These are phyloP conservation scores for Podosphaera xanthii DNA, from an alignment of 2,329 filamentous ascomycete species.

Conservation along the genomic window DNA sequence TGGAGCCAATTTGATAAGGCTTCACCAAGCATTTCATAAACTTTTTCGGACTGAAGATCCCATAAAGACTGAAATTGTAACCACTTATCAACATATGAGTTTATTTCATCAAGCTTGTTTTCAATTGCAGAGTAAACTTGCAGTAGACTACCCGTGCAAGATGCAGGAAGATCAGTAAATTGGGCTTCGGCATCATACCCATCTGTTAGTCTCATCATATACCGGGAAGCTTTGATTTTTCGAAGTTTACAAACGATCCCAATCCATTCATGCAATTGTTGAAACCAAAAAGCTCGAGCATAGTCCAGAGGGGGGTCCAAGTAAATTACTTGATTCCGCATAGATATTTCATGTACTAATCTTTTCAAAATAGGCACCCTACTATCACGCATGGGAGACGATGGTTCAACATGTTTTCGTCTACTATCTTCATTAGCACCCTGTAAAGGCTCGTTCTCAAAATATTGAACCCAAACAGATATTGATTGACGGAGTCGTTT, in stretches of 20 bases:
- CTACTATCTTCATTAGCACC: constrained; percentile 25
- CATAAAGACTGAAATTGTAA: constrained; percentile 94
- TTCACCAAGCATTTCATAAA: constrained; percentile 79
- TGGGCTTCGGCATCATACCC: constrained; percentile 39
- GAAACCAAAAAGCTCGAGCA: constrained; percentile 80
- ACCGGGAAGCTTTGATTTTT: constrained; percentile 84
- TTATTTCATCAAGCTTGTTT: constrained; percentile 56
- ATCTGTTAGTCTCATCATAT: constrained; percentile 67
- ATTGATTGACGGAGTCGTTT: constrained; percentile 70
- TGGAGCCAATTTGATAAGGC: constrained; percentile 86
- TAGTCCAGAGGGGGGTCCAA: constrained; percentile 83
- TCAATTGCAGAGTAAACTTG: constrained; percentile 70
- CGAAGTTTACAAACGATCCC: constrained; percentile 78
- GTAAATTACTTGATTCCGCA: constrained; percentile 95
- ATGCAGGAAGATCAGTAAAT: constrained; percentile 66
- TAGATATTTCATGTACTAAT: constrained; percentile 77
- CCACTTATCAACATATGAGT: constrained; percentile 88
- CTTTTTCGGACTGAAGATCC: constrained; percentile 90
- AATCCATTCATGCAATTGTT: constrained; percentile 82
- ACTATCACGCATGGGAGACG: constrained; percentile 21
- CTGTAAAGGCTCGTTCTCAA: constrained; percentile 34
- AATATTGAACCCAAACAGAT: constrained; percentile 66
- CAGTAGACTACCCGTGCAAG: constrained; percentile 58
- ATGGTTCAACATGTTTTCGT: constrained; percentile 25
- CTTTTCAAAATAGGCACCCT: constrained; percentile 44